Conservation (phyloP, 2,329 filamentous ascomycete genomes). For the Penicillium sp. region DNA sequence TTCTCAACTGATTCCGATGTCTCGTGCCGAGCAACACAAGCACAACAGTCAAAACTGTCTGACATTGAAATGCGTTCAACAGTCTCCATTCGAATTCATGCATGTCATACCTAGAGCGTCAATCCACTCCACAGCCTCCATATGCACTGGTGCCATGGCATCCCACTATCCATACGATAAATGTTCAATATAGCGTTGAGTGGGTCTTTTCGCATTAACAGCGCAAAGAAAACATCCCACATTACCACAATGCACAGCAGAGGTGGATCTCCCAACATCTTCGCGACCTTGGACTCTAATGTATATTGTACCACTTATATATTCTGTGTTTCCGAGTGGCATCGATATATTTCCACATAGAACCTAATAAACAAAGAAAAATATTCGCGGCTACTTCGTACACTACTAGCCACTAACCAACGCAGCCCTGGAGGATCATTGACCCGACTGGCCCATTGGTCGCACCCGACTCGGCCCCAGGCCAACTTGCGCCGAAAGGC, state of each 20-base stretch:
- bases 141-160: not conserved
- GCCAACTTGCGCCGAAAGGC: slow-evolving; percentile 1
- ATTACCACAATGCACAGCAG: slow-evolving; percentile 6
- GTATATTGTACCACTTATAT: not conserved
- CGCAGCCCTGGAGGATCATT: slow-evolving; percentile 9
- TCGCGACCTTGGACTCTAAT: not conserved
- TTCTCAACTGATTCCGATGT: not conserved
- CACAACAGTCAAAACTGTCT: slow-evolving; percentile 4
- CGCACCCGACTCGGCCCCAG: slow-evolving; percentile 17
- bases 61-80: slow-evolving; percentile 7
- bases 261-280: not conserved
- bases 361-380: not conserved
- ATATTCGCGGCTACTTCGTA: not conserved
- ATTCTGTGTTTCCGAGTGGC: not conserved
- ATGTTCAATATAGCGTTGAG: not conserved
- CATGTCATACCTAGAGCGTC: slow-evolving; percentile 16
- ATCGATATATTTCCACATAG: not conserved
- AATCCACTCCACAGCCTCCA: slow-evolving; percentile 8
- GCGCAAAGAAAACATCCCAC: not conserved
- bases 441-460: slow-evolving; percentile 15
- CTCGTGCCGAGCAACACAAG: slow-evolving; percentile 6
- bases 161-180: not conserved
- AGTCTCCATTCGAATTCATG: slow-evolving; percentile 12
- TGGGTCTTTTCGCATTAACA: slow-evolving; percentile 1
- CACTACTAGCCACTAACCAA: slow-evolving; percentile 6